These are phyloP conservation scores for Neofusicoccum laricinum DNA, from an alignment of 2,329 filamentous ascomycete genomes.

Conservation along the genomic window DNA sequence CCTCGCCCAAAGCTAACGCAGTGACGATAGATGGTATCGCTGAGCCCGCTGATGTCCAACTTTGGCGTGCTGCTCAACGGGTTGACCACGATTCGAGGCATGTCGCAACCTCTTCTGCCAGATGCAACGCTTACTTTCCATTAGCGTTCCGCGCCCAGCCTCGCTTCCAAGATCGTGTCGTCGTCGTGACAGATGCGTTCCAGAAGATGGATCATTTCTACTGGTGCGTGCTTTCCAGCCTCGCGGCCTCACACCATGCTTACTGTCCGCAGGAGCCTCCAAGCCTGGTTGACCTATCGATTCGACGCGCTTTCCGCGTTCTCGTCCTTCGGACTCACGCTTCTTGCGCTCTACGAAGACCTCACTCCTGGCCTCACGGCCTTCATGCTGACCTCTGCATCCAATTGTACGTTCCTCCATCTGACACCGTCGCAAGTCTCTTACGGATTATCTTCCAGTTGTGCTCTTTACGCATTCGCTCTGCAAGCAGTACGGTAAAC, in stretches of 20 bases:
- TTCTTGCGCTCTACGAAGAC: slow-evolving; percentile 71
- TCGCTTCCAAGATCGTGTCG: slow-evolving; percentile 76
- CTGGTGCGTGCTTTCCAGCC: slow-evolving; percentile 51
- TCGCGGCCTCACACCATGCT: neutral
- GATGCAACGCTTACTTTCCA: neutral
- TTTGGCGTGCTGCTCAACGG: slow-evolving; percentile 86
- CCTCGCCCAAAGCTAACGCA: slow-evolving; percentile 14
- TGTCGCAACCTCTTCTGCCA: neutral
- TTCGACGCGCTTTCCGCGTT: slow-evolving; percentile 70
- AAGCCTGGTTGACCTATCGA: slow-evolving; percentile 79
- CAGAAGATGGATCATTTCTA: slow-evolving; percentile 97
- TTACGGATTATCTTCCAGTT: slow-evolving; percentile 17
- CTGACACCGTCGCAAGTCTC: neutral
- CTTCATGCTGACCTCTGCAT: slow-evolving; percentile 74
- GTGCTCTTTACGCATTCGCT: slow-evolving; percentile 69
- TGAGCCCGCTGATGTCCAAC: slow-evolving; percentile 87
- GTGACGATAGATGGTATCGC: slow-evolving; percentile 65
- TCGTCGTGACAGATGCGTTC: slow-evolving; percentile 79
- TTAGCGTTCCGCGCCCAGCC: slow-evolving; percentile 75
- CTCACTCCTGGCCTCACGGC: slow-evolving; percentile 76
- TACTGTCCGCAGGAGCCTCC: slow-evolving; percentile 53
- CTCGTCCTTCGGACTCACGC: slow-evolving; percentile 70
- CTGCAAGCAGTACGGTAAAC: slow-evolving; percentile 75
- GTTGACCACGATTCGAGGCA: slow-evolving; percentile 70
- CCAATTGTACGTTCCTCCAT: slow-evolving; percentile 48